Percentiles rank a stretch among this genome's conserved stretches.
Evolutionary conservation across 108 stramenopile genomes (phyloP).

Genomic region (Nitzschia palea): DNA sequence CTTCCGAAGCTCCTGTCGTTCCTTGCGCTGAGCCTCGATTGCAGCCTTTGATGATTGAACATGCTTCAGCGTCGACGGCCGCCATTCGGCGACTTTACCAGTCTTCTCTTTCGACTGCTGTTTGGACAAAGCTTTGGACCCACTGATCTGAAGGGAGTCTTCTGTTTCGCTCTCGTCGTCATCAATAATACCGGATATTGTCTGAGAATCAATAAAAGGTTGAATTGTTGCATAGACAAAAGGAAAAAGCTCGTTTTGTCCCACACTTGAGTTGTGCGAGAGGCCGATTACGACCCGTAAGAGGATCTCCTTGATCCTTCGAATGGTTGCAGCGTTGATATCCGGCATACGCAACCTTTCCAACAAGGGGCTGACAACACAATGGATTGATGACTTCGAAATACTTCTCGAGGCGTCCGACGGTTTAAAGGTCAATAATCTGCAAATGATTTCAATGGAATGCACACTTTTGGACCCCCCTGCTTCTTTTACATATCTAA

Average conservation of each 20-base stretch:
- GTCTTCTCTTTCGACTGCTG: neutral
- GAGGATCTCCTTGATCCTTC: constrained; percentile 82
- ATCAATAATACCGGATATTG: constrained; percentile 31
- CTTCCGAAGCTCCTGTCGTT: constrained; percentile 37
- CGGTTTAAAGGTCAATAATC: constrained; percentile 62
- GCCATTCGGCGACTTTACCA: constrained; percentile 70
- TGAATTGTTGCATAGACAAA: constrained; percentile 81
- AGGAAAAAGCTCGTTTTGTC: constrained; percentile 61
- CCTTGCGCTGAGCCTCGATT: constrained; percentile 43
- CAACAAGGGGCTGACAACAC: constrained; percentile 70
- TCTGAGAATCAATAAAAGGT: constrained; percentile 51
- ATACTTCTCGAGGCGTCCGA: constrained; percentile 34
- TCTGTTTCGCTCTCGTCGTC: constrained; percentile 38
- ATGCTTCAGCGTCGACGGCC: constrained; percentile 56
- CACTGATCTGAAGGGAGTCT: constrained; percentile 61
- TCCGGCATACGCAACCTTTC: constrained; percentile 63
- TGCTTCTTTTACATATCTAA: constrained; percentile 87
- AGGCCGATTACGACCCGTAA: constrained; percentile 88
- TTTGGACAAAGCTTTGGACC: constrained; percentile 12
- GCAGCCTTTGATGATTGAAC: constrained; percentile 53
- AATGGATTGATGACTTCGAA: constrained; percentile 62
- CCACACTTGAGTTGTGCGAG: constrained; percentile 84
- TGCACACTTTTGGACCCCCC: constrained; percentile 80
- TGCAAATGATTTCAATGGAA: constrained; percentile 76
- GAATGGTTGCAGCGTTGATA: constrained; percentile 46